Conservation (phyloP, 768 basidiomycete species). For the Rhodotorula taiwanensis region DNA sequence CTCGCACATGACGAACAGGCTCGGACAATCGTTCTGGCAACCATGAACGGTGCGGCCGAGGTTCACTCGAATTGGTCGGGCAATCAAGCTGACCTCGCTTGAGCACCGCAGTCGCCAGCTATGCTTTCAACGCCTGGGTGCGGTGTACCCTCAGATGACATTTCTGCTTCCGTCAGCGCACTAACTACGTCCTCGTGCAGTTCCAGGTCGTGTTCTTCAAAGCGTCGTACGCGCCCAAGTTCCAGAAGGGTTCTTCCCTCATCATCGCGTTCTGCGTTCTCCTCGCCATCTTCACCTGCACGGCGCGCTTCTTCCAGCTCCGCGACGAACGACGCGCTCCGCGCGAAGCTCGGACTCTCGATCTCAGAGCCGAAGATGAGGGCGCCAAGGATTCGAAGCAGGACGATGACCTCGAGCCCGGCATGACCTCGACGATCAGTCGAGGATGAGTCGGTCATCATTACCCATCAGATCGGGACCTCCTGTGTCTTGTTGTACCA, state of each 20-base stretch:
- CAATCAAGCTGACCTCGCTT: background rate
- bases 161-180: background rate
- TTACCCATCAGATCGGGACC: too few species aligned
- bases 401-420: too few species aligned
- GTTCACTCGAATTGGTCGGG: background rate
- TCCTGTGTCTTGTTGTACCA: too few species aligned
- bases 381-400: too few species aligned
- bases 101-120: background rate
- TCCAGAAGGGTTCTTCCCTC: conserved; percentile 54
- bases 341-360: too few species aligned
- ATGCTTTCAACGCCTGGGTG: conserved; percentile 22
- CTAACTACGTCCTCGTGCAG: background rate
- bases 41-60: conserved; percentile 54
- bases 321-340: conserved; percentile 1
- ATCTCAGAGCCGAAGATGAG: too few species aligned
- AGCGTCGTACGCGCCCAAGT: conserved; percentile 62
- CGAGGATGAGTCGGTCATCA: too few species aligned
- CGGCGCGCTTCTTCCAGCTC: background rate
- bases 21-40: conserved; percentile 62
- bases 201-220: conserved; percentile 53
- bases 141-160: background rate
- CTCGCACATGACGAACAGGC: conserved; percentile 65
- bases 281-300: background rate
- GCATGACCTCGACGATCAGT: too few species aligned
- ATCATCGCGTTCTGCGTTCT: conserved; percentile 9